Base-by-base conservation (phyloP, 192 early-diverging fungal genomes). In the Globomyces pollinis-pini region DNA sequence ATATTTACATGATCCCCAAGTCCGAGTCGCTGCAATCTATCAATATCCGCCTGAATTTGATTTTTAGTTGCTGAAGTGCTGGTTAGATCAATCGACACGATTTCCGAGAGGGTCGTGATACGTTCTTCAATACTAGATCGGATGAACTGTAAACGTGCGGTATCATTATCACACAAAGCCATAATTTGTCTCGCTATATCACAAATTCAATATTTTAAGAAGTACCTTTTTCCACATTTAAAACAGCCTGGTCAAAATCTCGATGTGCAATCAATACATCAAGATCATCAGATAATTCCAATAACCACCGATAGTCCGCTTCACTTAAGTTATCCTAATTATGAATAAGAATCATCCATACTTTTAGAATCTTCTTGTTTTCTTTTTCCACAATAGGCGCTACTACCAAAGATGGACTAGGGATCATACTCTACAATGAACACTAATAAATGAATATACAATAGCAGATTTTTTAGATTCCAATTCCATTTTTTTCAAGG, bases 181-280 rank as follows among this genome's bases (percentile, higher is more conserved):
- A 62, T 24, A 6, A 52, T 69, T 21, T 28, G n/a, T 3, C 63
- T 33, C 1, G 67, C 66, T 47, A 6, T 2, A 26, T 47, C 64
- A n/a, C n/a, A 20, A 30, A 26, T 26, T 4, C 18, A 26, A n/a
- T n/a, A n/a, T n/a, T 56, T 83, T 83, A 84, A n/a, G n/a, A n/a
- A 6, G 44, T 47, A 47, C 44, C 44, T 69, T 81, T 85, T 57
- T 88, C 81, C 45, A 88, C 80, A 39, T 73, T 65, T 3, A 64
- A 62, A 1, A 91, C 89, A 5, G 91, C 89, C n/a, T 68, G 62
- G 33, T 89, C 85, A 70, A 96, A 96, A 59, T 96, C 91, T 33
- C 93, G 73, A 28, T 89, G 81, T 0, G 93, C 94, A 75, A 99
- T 94, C 26, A 87, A 68, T 6, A 99, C 92, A 51, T 96, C 96